phyloP scores from a whole-genome alignment of 1,139 yeast genomes.

The Zygoascus meyerae region DNA sequence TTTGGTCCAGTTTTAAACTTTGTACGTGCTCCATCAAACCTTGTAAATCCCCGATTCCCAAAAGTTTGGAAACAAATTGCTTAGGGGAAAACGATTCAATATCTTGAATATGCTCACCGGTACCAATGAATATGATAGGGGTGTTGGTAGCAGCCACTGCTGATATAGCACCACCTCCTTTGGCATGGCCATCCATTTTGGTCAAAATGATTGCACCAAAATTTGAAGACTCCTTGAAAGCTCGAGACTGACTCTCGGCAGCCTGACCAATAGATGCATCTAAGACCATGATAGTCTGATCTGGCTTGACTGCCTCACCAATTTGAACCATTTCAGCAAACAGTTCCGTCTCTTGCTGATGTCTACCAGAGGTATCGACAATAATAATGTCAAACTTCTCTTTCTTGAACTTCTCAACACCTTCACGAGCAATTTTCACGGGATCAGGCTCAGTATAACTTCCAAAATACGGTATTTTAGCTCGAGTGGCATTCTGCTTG shows the following conservation, averaged over 20 bases:
- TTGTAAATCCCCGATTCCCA: conserved; percentile 94
- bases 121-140: conserved; percentile 95
- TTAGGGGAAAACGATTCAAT: conserved; percentile 88
- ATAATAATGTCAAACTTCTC: conserved; percentile 90
- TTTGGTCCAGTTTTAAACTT: conserved; percentile 81
- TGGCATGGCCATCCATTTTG: conserved; percentile 98
- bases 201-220: conserved; percentile 95
- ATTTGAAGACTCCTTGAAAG: conserved; percentile 87
- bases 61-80: conserved; percentile 77
- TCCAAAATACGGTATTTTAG: conserved; percentile 90
- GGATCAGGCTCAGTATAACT: conserved; percentile 96
- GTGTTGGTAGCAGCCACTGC: conserved; percentile 97
- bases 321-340: conserved; percentile 95
- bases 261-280: conserved; percentile 99
- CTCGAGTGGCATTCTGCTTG: conserved; percentile 94
- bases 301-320: conserved; percentile 76
- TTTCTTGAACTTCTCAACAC: conserved; percentile 85
- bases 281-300: conserved; percentile 94
- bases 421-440: conserved; percentile 82
- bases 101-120: conserved; percentile 95
- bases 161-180: conserved; percentile 98
- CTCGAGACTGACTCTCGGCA: conserved; percentile 90
- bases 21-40: conserved; percentile 92
- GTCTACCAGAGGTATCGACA: conserved; percentile 98
- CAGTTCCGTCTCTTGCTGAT: conserved; percentile 87